Base-by-base conservation (phyloP, 2,329 filamentous ascomycete species). In the Aureobasidium uvarum region DNA sequence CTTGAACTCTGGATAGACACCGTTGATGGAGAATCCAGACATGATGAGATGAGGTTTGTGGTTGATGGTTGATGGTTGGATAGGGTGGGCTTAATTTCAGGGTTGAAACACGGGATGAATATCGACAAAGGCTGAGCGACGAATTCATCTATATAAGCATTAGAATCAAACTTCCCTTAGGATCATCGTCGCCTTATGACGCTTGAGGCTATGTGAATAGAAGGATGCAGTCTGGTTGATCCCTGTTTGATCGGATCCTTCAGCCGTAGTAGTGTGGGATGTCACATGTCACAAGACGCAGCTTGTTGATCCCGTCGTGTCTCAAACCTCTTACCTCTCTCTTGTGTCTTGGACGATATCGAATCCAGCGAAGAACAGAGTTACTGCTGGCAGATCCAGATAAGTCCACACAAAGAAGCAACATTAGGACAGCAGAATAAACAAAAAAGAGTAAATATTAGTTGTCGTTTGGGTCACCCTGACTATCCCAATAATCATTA, bases 11-110 rank as follows among this genome's bases (percentile, higher is more conserved):
- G 52, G 52, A 7, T 56, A 56, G 38, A 56, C 52, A 5, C 52
- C 52, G 20, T 20, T 56, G 38, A 56, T 41, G n/a, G 52, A 38
- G 23, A 56, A 56, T n/a, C 52, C 52, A 14, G 52, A 56, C 52
- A 56, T 16, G 38, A 7, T 45, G 2, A 20, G 0, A 8, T 25
- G 16, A 16, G n/a, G 31, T 51, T 11, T 13, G 10, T 36, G 33
- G 10, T 36, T 8, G 33, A 36, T 36, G 33, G 2, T 36, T 36
- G 33, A 25, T 36, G 33, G 2, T 36, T 36, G 33, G 4, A 25
- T 25, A 4, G 25, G 25, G 4, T 25, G 18, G 41, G 33, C 33
- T 36, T 36, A 3, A 3, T 36, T 3, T 13, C 10, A 36, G 6
- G 5, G 10, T 39, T 6, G 28, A 39, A 14, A 33, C 31, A 16